These are phyloP conservation scores for Paramecium sonneborni DNA, from an alignment of 73 alveolate species.

Conservation along the genomic window DNA sequence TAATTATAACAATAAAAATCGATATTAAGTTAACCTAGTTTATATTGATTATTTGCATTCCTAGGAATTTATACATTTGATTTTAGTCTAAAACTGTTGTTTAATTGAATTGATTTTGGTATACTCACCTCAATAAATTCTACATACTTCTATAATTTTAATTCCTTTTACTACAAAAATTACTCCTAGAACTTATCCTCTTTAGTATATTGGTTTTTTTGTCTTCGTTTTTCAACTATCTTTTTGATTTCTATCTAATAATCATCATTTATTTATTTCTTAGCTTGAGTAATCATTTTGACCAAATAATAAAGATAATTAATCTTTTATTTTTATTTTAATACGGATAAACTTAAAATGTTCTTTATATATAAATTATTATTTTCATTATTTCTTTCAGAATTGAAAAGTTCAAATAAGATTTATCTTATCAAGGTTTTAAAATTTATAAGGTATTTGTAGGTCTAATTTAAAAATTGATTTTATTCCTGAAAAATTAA, in stretches of 20 bases:
- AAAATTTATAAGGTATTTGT: no score
- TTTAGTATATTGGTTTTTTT: not conserved
- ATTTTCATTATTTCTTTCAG: not conserved
- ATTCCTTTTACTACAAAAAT: not conserved
- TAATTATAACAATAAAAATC: not conserved
- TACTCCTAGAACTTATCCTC: not conserved
- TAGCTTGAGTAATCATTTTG: not conserved
- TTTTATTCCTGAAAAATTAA: no score
- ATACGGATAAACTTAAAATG: not conserved
- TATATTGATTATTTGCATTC: not conserved
- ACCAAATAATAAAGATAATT: not conserved
- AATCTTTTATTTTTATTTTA: no score
- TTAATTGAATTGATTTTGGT: not conserved
- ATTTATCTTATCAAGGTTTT: not conserved
- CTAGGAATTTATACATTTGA: not conserved
- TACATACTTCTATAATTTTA: not conserved
- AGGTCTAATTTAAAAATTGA: no score
- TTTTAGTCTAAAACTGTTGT: not conserved
- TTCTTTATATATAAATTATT: not conserved
- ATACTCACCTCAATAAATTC: not conserved
- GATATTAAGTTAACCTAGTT: not conserved
- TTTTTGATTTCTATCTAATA: not conserved
- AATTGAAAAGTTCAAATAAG: not conserved
- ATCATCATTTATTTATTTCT: not conserved
- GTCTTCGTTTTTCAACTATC: not conserved